Evolutionary conservation across 805 yeast species (phyloP).

Genomic region (Candida cerambycidarum): DNA sequence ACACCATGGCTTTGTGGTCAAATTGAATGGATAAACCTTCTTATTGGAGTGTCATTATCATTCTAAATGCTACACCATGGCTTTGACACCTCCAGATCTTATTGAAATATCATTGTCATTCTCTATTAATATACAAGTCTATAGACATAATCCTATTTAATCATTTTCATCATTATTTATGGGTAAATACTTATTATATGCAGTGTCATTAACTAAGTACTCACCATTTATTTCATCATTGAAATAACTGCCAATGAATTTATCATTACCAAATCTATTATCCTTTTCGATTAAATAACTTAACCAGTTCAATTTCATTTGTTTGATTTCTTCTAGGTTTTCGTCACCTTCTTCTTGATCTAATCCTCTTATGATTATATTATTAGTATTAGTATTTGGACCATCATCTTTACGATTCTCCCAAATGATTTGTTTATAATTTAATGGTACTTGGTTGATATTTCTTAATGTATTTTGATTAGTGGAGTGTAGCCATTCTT

Average conservation of each 20-base stretch:
- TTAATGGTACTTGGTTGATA: conserved; percentile 27
- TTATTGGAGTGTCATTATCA: too few species aligned
- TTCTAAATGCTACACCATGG: too few species aligned
- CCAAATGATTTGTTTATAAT: conserved; percentile 30
- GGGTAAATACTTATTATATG: conserved; percentile 13
- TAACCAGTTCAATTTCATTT: conserved; percentile 29
- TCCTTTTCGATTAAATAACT: conserved; percentile 38
- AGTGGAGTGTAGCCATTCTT: conserved; percentile 35
- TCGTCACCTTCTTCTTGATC: conserved; percentile 20
- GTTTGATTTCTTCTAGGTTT: conserved; percentile 20
- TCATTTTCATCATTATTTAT: conserved; percentile 10
- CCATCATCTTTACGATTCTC: conserved; percentile 35
- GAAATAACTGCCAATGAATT: conserved; percentile 9
- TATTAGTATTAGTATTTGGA: conserved; percentile 35
- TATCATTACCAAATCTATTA: conserved; percentile 35
- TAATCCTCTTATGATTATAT: conserved; percentile 25
- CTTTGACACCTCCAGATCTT: background rate
- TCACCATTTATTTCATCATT: conserved; percentile 10
- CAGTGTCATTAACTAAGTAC: conserved; percentile 13
- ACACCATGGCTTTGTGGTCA: too few species aligned
- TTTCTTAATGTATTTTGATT: conserved; percentile 17
- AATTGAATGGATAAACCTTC: too few species aligned
- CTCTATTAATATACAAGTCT: background rate
- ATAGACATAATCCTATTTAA: background rate
- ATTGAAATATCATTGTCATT: background rate